phyloP scores from a whole-genome alignment of 2,329 filamentous ascomycete genomes.

The Fusarium nelsonii region DNA sequence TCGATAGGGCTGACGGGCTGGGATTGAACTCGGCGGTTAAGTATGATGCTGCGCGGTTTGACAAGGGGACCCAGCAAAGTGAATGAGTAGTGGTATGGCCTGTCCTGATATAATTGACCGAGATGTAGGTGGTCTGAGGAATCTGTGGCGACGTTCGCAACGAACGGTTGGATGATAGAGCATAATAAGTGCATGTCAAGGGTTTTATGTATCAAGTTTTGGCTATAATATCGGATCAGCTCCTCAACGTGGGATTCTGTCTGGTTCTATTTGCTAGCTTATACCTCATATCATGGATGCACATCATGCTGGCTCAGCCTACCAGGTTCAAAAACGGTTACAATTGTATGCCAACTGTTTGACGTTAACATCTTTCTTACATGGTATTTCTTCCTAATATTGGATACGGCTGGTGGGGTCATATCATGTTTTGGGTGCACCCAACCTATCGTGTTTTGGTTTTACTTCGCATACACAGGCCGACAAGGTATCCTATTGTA shows the following conservation, averaged over 20 bases:
- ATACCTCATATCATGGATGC: conserved; percentile 17
- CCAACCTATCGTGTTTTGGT: background rate
- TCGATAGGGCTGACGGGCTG: conserved; percentile 9
- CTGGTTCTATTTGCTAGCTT: conserved; percentile 31
- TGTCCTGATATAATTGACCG: conserved; percentile 25
- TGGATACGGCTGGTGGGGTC: background rate
- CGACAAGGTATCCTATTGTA: conserved; percentile 22
- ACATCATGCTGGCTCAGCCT: background rate
- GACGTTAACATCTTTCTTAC: background rate
- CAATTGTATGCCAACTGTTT: background rate
- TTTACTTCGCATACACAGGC: background rate
- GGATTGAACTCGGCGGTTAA: conserved; percentile 1
- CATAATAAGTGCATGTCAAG: conserved; percentile 16
- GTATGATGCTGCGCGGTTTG: background rate
- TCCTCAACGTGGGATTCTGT: conserved; percentile 22
- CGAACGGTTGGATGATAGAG: conserved; percentile 8
- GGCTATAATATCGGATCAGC: conserved; percentile 20
- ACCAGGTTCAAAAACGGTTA: background rate
- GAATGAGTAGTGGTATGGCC: background rate
- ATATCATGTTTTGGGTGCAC: background rate
- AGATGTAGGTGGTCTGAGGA: conserved; percentile 21
- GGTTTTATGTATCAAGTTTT: conserved; percentile 5
- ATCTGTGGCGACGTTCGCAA: conserved; percentile 15
- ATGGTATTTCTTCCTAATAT: background rate
- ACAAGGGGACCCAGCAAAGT: conserved; percentile 7